Base-by-base conservation (phyloP, 495 filamentous ascomycete genomes). In the Annulohypoxylon nitens region DNA sequence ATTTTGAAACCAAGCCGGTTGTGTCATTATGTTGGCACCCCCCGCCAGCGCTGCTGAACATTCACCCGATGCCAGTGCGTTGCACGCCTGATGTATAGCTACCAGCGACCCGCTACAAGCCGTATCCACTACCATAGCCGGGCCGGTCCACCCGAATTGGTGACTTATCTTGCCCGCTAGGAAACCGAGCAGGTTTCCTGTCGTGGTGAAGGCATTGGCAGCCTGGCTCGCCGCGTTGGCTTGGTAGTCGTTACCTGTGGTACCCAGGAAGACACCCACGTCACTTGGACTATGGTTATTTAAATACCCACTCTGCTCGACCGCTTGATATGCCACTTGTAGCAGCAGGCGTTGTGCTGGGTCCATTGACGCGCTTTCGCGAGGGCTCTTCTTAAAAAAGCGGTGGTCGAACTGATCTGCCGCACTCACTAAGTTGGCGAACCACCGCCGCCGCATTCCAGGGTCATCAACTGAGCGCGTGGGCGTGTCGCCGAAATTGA, bases 81-180 rank as follows among this genome's bases (percentile, higher is more conserved):
- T 78, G 18, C 77, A 73, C 2, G 82, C 85, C 36, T 54, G 58
- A 67, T 86, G 79, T 18, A 86, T 55, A 0, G 85, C 83, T 1
- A 84, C 73, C 1, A 86, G 64, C 37, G 80, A 83, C 0, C 82
- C 83, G 3, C 84, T 85, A 48, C 86, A 88, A 0, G 87, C 86
- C 2, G 85, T 87, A 60, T 88, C 86, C 8, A 87, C 75, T 0
- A 82, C 84, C 75, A 87, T 78, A 0, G 76, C 78, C 0, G 85
- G 84, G 0, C 85, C 86, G 3, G 81, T 79, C 82, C 81, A 85
- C 37, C 86, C 81, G 39, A 86, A 87, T 61, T 82, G 83, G 63
- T 87, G 85, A 0, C 45, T 47, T 10, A 77, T 12, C 23, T 64
- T 58, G 7, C 75, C 75, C 9, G 67, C 18, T 4, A 75, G 36